Percentiles rank a stretch among this genome's conserved stretches.
Conservation (phyloP, 2,329 filamentous ascomycete genomes). For the Proliferodiscus dingleyae region DNA sequence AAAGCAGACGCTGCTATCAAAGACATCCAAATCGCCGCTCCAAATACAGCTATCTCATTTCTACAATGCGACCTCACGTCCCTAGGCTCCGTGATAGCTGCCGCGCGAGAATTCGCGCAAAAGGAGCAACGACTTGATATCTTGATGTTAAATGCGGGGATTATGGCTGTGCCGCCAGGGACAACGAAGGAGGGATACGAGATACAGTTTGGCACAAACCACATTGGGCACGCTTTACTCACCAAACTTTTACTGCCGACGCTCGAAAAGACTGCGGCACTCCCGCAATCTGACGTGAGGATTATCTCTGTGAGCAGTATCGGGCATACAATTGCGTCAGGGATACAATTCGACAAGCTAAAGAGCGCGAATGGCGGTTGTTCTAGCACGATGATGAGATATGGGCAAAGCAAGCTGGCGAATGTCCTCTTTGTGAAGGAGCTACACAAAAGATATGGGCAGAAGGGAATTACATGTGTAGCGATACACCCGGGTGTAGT, state of each 20-base stretch:
- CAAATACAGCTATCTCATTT: conserved; percentile 13
- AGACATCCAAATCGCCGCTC: conserved; percentile 5
- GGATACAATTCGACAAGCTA: conserved; percentile 32
- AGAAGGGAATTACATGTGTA: conserved; percentile 30
- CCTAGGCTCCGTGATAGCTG: conserved; percentile 38
- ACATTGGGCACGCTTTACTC: conserved; percentile 44
- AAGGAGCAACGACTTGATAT: conserved; percentile 38
- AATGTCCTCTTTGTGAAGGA: conserved; percentile 40
- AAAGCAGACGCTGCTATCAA: conserved; percentile 28
- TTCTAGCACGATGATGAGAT: conserved; percentile 21
- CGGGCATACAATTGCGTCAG: conserved; percentile 3
- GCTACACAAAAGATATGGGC: conserved; percentile 35
- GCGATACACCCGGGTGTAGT: conserved; percentile 40
- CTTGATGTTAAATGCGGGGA: conserved; percentile 42
- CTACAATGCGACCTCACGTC: conserved; percentile 38
- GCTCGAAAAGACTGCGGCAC: conserved; percentile 24
- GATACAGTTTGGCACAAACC: conserved; percentile 44
- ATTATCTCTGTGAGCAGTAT: conserved; percentile 12
- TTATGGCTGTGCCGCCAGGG: conserved; percentile 36
- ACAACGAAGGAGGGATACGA: conserved; percentile 44
- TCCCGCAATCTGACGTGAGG: conserved; percentile 15
- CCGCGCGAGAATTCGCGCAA: conserved; percentile 35
- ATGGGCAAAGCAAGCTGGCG: conserved; percentile 45
- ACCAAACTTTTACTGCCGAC: conserved; percentile 35
- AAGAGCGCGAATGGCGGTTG: conserved; percentile 22